Evolutionary conservation across 2,329 filamentous ascomycete genomes (phyloP).

Genomic region (Magnaporthiopsis poae): DNA sequence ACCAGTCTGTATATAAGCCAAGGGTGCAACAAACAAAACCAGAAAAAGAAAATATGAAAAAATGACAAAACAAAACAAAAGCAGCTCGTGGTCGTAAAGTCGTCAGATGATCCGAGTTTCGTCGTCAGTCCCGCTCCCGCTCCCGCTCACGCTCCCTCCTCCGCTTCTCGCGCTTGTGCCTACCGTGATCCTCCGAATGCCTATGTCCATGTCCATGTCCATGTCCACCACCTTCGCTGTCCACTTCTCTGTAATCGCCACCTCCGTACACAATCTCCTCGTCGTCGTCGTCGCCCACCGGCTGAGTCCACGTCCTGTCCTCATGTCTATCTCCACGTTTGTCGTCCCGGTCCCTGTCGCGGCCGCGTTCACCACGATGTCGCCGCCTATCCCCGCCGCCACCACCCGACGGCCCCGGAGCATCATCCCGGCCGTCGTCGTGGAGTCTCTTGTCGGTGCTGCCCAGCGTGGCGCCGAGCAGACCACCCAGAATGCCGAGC

Average conservation of each 20-base stretch:
- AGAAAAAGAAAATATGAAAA: not conserved
- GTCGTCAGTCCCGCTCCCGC: slow-evolving; percentile 8
- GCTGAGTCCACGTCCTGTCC: slow-evolving; percentile 5
- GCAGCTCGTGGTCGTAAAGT: not conserved
- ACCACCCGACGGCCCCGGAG: not conserved
- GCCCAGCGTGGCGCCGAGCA: slow-evolving; percentile 18
- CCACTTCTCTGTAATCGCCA: not conserved
- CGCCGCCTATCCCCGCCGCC: slow-evolving; percentile 8
- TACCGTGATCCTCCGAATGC: too few relatives aligned
- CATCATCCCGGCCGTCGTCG: slow-evolving; percentile 1
- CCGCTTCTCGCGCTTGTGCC: too few relatives aligned
- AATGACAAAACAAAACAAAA: slow-evolving; percentile 1
- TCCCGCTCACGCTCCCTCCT: slow-evolving; percentile 8
- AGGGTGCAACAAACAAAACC: too few relatives aligned
- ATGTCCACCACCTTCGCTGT: too few relatives aligned
- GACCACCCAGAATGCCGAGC: slow-evolving; percentile 20
- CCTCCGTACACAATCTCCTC: slow-evolving; percentile 10
- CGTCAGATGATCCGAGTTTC: not conserved
- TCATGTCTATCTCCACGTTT: slow-evolving; percentile 13
- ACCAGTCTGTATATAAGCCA: too few relatives aligned
- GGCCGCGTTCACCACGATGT: slow-evolving; percentile 5
- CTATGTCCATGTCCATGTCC: too few relatives aligned
- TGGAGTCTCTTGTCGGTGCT: slow-evolving; percentile 4
- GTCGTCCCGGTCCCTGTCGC: slow-evolving; percentile 10
- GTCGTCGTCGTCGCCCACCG: slow-evolving; percentile 9